A percentile compares a stretch with the other conserved stretches of the same genome.
phyloP scores from a whole-genome alignment of 306 rosid species.

The Mucuna pruriens region DNA sequence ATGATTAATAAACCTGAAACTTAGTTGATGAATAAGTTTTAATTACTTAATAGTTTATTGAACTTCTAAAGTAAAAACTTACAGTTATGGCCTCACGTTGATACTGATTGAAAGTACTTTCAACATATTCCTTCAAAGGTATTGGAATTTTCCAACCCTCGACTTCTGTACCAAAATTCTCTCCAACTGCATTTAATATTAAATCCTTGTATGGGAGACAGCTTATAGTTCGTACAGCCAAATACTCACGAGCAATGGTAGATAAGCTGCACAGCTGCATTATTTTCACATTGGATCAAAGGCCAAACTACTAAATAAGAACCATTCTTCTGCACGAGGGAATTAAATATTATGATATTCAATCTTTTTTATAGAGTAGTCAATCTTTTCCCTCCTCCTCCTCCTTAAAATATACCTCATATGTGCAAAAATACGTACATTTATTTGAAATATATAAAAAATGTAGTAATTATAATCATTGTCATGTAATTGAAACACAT shows the following conservation, averaged over 20 bases:
- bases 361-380: neutral
- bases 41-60: neutral
- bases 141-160: constrained; percentile 82
- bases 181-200: constrained; percentile 66
- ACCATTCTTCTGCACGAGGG: too few species aligned
- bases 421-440: neutral
- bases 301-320: too few species aligned
- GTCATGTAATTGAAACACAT: neutral
- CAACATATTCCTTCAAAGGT: constrained; percentile 68
- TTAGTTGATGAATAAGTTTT: constrained; percentile 12
- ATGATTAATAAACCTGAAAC: neutral
- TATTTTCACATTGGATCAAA: constrained; percentile 26
- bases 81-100: constrained; percentile 87
- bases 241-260: constrained; percentile 84
- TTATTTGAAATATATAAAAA: neutral
- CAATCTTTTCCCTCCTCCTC: neutral
- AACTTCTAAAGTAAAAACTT: constrained; percentile 37
- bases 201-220: constrained; percentile 83
- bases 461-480: neutral
- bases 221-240: constrained; percentile 67
- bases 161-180: constrained; percentile 48
- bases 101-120: constrained; percentile 71
- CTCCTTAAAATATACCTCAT: neutral
- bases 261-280: constrained; percentile 92
- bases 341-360: neutral